Base-by-base conservation (phyloP, 208 protist species). In the Crithidia expoeki region DNA sequence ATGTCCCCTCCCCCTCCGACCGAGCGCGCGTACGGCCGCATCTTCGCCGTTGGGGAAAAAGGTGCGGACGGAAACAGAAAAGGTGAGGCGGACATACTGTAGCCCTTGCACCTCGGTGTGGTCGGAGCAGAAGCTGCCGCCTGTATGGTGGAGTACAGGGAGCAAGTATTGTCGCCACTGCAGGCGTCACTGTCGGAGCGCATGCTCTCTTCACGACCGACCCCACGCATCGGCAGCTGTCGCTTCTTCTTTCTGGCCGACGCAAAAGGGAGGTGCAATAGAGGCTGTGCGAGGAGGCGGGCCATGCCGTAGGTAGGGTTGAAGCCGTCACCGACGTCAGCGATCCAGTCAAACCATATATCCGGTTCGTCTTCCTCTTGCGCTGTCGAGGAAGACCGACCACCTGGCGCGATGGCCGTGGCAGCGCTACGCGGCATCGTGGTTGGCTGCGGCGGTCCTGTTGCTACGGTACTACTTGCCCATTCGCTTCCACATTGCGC, bases 341-440 rank as follows among this genome's bases (percentile, higher is more conserved):
- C 89, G 46, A 94, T 81, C 79, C 88, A 94, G 68, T 96, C 92
- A 56, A 96, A 94, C 85, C 84, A 93, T 17, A 94, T 80, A 66
- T 92, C 87, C 1, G 61, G 67, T 10, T 66, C 44, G 11, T 59
- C 25, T 27, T 21, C 56, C 14, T 25, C 40, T 10, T 21, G 61
- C 28, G 51, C 21, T n/a, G 14, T 56, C 28, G 51, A n/a, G 17
- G 49, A 33, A 2, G 4, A 30, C 17, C 4, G n/a, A 9, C 38
- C 32, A 2, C 25, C 50, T 40, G 32, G 19, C 19, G 49, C 4
- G 47, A 25, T 30, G 14, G 62, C 28, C 1, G 49, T 30, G 23
- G 36, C 40, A 25, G 57, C 57, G 40, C 57, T 27, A 38, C 23
- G 56, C 57, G 33, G 25, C 57, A 63, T 36, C 42, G 40, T 51